Evolutionary conservation across 768 basidiomycete species (phyloP).

Genomic region (Lanmaoa rubissima): DNA sequence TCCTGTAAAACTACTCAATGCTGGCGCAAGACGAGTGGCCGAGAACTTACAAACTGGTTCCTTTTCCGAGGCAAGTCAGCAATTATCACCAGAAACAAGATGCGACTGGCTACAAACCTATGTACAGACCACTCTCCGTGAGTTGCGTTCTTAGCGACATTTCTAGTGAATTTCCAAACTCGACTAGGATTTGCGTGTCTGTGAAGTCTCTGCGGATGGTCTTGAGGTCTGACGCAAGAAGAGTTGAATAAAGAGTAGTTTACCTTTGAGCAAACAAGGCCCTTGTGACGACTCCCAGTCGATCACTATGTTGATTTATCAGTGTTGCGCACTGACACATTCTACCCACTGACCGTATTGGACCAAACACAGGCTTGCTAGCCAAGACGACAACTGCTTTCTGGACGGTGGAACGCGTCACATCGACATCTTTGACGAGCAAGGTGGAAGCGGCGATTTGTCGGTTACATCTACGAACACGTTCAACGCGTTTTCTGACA

Average conservation of each 20-base stretch:
- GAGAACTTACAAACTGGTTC: conserved; percentile 61
- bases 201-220: conserved; percentile 67
- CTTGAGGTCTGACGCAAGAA: background rate
- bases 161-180: conserved; percentile 80
- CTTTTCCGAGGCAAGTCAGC: conserved; percentile 36
- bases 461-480: conserved; percentile 74
- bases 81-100: background rate
- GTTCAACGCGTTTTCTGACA: background rate
- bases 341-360: conserved; percentile 62
- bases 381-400: conserved; percentile 96
- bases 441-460: conserved; percentile 84
- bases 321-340: background rate
- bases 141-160: conserved; percentile 70
- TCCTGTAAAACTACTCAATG: conserved; percentile 42
- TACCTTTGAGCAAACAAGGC: conserved; percentile 86
- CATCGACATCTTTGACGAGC: conserved; percentile 75
- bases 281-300: conserved; percentile 90
- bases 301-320: conserved; percentile 58
- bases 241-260: background rate
- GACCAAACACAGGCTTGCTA: conserved; percentile 88
- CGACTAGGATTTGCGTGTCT: conserved; percentile 84
- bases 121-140: conserved; percentile 92
- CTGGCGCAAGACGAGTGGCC: background rate
- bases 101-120: conserved; percentile 58
- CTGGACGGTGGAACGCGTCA: conserved; percentile 95